These are phyloP conservation scores for Ceratocystis diversiconidia DNA, from an alignment of 2,329 filamentous ascomycete species.

Conservation along the genomic window DNA sequence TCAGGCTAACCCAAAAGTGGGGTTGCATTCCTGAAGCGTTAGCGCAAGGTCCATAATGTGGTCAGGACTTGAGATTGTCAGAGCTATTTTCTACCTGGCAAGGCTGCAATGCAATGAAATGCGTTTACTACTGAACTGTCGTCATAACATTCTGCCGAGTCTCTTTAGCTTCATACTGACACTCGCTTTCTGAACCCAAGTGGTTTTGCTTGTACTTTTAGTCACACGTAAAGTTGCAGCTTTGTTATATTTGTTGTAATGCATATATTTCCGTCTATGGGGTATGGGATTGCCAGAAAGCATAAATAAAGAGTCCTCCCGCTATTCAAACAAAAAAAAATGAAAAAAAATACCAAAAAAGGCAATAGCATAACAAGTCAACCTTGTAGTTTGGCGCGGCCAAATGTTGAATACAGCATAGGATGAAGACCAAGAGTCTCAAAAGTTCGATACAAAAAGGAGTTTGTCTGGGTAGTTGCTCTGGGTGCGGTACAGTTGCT, in stretches of 20 bases:
- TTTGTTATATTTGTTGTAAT: neutral
- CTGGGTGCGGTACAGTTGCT: constrained; percentile 5
- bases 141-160: neutral
- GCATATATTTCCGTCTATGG: neutral
- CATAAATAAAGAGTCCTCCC: neutral
- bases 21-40: no score
- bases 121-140: neutral
- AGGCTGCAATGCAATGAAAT: no score
- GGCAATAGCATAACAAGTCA: neutral
- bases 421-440: neutral
- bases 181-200: no score
- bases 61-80: neutral
- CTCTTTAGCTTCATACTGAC: no score
- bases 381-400: neutral
- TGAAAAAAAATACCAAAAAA: neutral
- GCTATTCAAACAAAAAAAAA: neutral
- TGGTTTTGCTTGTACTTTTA: no score
- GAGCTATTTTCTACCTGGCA: neutral
- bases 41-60: neutral
- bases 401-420: constrained; percentile 1
- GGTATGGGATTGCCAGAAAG: neutral
- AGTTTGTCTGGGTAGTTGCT: neutral
- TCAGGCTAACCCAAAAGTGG: neutral
- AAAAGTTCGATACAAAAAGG: neutral
- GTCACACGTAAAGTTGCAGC: neutral